Conservation (phyloP, 1,284 basidiomycete genomes). For the Fomitopsis betulina region DNA sequence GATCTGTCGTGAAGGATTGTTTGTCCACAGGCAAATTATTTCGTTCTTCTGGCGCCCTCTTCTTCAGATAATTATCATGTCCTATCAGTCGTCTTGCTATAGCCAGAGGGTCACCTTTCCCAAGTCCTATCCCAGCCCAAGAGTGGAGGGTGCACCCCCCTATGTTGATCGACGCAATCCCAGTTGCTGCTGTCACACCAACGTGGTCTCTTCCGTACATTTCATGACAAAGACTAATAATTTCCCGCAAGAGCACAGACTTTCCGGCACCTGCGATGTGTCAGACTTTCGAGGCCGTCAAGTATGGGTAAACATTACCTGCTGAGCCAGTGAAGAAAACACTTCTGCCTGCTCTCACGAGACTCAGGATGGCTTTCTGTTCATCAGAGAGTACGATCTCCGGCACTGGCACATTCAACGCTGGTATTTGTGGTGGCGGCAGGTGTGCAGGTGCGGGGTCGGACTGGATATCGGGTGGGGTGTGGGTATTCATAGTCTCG, state of each 20-base stretch:
- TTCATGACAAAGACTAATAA: constrained; percentile 46
- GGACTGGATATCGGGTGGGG: too few species aligned
- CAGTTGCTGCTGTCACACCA: not conserved
- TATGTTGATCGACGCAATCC: constrained; percentile 90
- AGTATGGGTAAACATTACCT: constrained; percentile 33
- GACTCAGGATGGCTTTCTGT: constrained; percentile 49
- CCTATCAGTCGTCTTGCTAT: constrained; percentile 64
- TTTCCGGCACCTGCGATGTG: constrained; percentile 76
- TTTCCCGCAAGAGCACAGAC: constrained; percentile 83
- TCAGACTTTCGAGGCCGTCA: constrained; percentile 1
- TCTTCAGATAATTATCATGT: constrained; percentile 29
- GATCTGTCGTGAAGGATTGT: constrained; percentile 17
- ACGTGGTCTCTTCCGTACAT: not conserved
- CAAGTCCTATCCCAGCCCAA: constrained; percentile 88
- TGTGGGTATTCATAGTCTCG: too few species aligned
- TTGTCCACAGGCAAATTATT: constrained; percentile 3
- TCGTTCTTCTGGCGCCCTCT: constrained; percentile 34
- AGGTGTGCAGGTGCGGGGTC: too few species aligned
- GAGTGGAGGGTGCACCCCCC: constrained; percentile 94
- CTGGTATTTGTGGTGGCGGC: too few species aligned
- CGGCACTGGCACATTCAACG: not conserved
- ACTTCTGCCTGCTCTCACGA: constrained; percentile 51
- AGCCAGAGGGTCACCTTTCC: constrained; percentile 59
- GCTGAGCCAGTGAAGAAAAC: constrained; percentile 80
- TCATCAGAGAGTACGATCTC: constrained; percentile 35